phyloP scores from a whole-genome alignment of 345 rosid genomes.

The Xanthoceras sorbifolium region DNA sequence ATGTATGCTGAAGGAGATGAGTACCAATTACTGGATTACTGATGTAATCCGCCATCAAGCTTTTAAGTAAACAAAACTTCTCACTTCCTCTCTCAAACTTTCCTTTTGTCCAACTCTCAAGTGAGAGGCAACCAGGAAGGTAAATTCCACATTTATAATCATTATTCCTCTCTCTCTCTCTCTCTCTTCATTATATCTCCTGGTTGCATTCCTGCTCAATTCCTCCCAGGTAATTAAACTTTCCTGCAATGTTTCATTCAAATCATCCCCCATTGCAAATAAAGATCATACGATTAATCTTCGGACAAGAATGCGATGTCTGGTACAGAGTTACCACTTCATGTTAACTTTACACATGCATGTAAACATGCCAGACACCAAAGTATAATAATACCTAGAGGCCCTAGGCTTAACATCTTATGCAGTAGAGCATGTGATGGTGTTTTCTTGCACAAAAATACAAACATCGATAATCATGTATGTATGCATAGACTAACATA shows the following conservation, averaged over 20 bases:
- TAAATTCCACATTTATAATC: neutral
- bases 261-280: neutral
- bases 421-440: neutral
- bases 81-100: neutral
- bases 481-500: neutral
- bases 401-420: neutral
- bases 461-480: neutral
- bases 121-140: neutral
- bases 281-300: neutral
- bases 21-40: neutral
- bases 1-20: constrained; percentile 18
- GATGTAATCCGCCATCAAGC: neutral
- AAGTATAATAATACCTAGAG: neutral
- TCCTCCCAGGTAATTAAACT: neutral
- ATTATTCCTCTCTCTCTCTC: neutral
- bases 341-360: neutral
- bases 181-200: neutral
- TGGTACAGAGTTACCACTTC: neutral
- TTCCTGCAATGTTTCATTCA: neutral
- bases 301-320: neutral
- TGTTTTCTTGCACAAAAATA: neutral
- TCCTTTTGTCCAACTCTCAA: neutral
- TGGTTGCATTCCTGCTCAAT: neutral
- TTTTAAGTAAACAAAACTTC: neutral
- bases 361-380: neutral